phyloP scores from a whole-genome alignment of 306 rosid species.

The Ormosia semicastrata region DNA sequence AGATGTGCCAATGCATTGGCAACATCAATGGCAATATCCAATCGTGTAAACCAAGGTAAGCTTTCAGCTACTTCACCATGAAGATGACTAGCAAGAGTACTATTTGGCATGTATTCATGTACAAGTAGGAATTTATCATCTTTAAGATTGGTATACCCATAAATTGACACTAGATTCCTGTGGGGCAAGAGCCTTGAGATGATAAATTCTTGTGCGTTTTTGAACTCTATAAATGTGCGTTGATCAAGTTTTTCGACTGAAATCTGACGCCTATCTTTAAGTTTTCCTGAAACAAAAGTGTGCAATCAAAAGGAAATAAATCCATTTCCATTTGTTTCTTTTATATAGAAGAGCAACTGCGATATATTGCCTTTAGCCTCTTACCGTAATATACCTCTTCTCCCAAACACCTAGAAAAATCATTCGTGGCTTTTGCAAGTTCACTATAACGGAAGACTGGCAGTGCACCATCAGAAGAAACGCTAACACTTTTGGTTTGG shows the following conservation, averaged over 20 bases:
- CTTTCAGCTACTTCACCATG: not conserved
- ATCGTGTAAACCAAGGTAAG: not conserved
- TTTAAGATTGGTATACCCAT: not conserved
- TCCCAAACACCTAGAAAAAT: not conserved
- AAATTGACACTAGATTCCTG: conserved; percentile 24
- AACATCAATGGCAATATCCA: conserved; percentile 26
- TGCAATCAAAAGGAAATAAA: not conserved
- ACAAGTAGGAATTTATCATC: not conserved
- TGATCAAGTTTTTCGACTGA: not conserved
- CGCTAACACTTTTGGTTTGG: not conserved
- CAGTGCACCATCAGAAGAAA: not conserved
- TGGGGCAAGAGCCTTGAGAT: conserved; percentile 1
- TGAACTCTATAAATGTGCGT: not conserved
- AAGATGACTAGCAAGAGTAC: conserved; percentile 22
- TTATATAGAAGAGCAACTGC: not conserved
- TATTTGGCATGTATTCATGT: conserved; percentile 16
- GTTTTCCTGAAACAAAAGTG: conserved; percentile 11
- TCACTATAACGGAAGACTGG: not conserved
- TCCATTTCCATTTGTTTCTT: not conserved
- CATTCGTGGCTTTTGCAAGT: conserved; percentile 8
- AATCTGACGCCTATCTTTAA: not conserved
- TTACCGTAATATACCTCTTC: conserved; percentile 3
- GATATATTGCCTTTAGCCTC: not conserved
- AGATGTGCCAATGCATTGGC: conserved; percentile 26
- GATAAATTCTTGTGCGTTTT: not conserved